phyloP scores from a whole-genome alignment of 352 stramenopile genomes.

The Pythium insidiosum region DNA sequence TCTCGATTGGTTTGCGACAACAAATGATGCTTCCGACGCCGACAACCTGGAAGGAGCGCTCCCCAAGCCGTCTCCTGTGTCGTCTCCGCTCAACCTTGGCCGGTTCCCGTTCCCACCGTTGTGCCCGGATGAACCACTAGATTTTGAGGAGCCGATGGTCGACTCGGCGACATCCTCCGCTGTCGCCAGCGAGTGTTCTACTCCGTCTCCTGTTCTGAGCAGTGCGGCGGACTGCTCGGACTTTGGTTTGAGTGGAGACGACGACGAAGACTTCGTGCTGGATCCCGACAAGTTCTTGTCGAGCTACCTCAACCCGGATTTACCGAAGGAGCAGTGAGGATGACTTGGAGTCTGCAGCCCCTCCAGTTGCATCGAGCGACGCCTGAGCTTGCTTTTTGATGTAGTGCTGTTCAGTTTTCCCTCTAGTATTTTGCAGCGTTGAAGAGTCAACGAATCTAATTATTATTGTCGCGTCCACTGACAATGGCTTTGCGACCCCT shows the following conservation, averaged over 20 bases:
- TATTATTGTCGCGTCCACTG: no score
- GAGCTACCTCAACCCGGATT: slow-evolving; percentile 61
- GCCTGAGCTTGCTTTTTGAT: no score
- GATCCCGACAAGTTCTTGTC: slow-evolving; percentile 84
- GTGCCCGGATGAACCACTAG: slow-evolving; percentile 14
- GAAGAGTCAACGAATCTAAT: no score
- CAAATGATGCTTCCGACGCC: slow-evolving; percentile 16
- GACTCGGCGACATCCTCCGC: no score
- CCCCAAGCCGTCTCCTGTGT: slow-evolving; percentile 1
- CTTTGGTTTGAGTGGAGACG: slow-evolving; percentile 29
- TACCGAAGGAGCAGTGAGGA: slow-evolving; percentile 11
- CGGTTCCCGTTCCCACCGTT: slow-evolving; percentile 12
- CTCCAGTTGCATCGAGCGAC: no score
- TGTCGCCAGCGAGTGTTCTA: slow-evolving; percentile 7
- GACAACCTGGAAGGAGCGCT: slow-evolving; percentile 10
- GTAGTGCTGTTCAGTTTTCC: no score
- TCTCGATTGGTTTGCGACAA: slow-evolving; percentile 74
- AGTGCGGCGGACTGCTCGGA: slow-evolving; percentile 15
- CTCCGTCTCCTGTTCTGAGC: slow-evolving; percentile 19
- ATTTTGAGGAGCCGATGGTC: slow-evolving; percentile 7
- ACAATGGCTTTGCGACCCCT: no score
- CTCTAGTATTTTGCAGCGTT: no score
- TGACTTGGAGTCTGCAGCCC: background rate
- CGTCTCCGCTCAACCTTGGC: slow-evolving; percentile 12
- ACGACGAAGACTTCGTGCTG: slow-evolving; percentile 80